Base-by-base conservation (phyloP, 2,329 filamentous ascomycete species). In the Septoria petroselini region DNA sequence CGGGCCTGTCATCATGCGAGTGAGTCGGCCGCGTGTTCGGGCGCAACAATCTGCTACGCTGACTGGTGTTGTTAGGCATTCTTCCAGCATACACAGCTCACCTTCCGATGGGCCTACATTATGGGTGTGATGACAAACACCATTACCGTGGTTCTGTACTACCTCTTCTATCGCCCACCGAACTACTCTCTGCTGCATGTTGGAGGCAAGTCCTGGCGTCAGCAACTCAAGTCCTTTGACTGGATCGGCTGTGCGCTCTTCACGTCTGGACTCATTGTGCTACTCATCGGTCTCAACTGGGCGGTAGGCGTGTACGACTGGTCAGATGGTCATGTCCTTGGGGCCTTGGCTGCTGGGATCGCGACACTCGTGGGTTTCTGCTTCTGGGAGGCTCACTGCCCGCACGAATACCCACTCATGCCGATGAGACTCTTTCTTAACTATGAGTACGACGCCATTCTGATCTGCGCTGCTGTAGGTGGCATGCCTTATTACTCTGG, bases 391-490 rank as follows among this genome's bases (percentile, higher is more conserved):
- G 54, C 54, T 2, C 49, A 57, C 18, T 54, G 50, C 25, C 43
- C 50, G 12, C 58, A 67, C 11, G 64, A 68, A 25, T 67, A 64
- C 37, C 63, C 63, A 4, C 49, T 65, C 4, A 65, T 65, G 48
- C 63, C 62, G 4, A 60, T 64, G 60, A 45, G 50, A 1, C 47
- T 64, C 23, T 62, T 66, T 57, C 38, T 34, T n/a, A 61, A 62
- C 40, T 58, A 65, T 7, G 46, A 58, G 29, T 67, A 66, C 47
- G 60, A 68, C 43, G 64, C 64, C 7, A 65, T 63, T 19, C 60
- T 67, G 1, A 62, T 62, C 7, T 67, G 65, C 52, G 65, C 65
- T 15, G 60, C 58, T 34, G 56, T 68, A 18, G 66, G 60, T 8
- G 64, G 62, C 12, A 65, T 67, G 47, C 12, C 30, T 2, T 68